Conservation (phyloP, 352 stramenopile genomes). For the Phytophthora boehmeriae region DNA sequence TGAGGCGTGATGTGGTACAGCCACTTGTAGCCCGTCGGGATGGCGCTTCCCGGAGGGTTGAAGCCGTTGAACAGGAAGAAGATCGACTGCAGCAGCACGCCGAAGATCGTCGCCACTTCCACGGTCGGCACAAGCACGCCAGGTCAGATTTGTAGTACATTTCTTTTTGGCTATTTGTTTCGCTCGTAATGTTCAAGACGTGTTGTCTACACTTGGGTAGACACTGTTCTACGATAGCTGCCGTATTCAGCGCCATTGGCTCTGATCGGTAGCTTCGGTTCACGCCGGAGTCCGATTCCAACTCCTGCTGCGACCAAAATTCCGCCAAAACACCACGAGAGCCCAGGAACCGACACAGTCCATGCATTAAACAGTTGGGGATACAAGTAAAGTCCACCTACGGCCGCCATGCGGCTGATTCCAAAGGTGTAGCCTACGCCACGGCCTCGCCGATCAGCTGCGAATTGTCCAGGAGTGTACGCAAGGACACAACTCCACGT, state of each 20-base stretch:
- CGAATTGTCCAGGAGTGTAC: conserved; percentile 24
- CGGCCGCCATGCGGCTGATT: conserved; percentile 24
- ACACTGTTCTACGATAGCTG: too few relatives aligned
- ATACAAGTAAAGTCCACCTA: conserved; percentile 32
- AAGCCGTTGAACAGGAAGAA: conserved; percentile 2
- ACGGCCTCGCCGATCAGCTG: conserved; percentile 15
- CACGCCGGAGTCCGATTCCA: conserved; percentile 14
- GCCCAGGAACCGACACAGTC: conserved; percentile 27
- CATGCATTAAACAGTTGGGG: conserved; percentile 44
- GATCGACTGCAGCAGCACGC: not conserved
- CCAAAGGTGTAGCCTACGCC: conserved; percentile 36
- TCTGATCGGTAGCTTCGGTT: conserved; percentile 12
- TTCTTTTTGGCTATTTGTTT: too few relatives aligned
- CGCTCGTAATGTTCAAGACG: too few relatives aligned
- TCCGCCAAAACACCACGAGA: conserved; percentile 31
- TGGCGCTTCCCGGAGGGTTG: not conserved
- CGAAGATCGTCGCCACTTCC: not conserved
- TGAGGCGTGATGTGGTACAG: not conserved
- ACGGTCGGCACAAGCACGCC: conserved; percentile 12
- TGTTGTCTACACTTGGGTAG: too few relatives aligned
- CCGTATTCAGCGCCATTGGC: too few relatives aligned
- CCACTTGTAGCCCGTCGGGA: not conserved
- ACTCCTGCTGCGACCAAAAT: conserved; percentile 14
- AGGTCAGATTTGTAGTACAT: too few relatives aligned
- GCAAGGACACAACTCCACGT: conserved; percentile 16